Evolutionary conservation across 2,329 filamentous ascomycete species (phyloP), one percentile per base, ranked within the genome.

Genomic region (Graphiopsis chlorocephala): DNA sequence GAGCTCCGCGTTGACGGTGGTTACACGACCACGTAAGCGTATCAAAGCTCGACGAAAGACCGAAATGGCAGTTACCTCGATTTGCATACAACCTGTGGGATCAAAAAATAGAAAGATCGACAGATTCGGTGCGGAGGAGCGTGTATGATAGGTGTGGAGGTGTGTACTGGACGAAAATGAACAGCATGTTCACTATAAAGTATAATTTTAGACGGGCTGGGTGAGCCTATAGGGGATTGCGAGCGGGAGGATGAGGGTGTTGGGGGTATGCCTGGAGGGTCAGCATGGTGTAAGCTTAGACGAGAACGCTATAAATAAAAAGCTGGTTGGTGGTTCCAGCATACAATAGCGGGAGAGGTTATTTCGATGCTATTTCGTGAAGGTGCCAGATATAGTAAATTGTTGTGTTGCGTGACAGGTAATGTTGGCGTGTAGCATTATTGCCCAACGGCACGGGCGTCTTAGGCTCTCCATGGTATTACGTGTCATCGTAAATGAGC

Each of bases 1-100:
- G 77, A 79, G 68, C 71, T 81, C 57, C 72, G 78, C 25, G 76
- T 81, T 20, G 79, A 81, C 67, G 79, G 78, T 65, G 79, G 79
- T 29, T 78, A 70, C 77, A 81, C 74, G 71, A 74, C 74, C 62
- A 78, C 76, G 56, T 78, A 75, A 65, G 42, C 15, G 57, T 7
- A n/a, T 7, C 5, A 1, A 25, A 17, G 35, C n/a, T 20, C 28
- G 50, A 31, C 17, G 50, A 53, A 53, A 2, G 50, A 53, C 28
- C 17, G 50, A 53, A 20, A 53, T 28, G 26, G 50, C 50, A 53
- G 17, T 20, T 31, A 45, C 38, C 38, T 20, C 38, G 38, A 42
- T 45, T 20, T 11, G 50, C 50, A 29, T 31, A 20, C 25, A 4
- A 31, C 7, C 26, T 29, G 50, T 12, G 26, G 23, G n/a, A 17